Base-by-base conservation (phyloP, 176 grass and related monocot genomes). In the Rhynchospora pubera region DNA sequence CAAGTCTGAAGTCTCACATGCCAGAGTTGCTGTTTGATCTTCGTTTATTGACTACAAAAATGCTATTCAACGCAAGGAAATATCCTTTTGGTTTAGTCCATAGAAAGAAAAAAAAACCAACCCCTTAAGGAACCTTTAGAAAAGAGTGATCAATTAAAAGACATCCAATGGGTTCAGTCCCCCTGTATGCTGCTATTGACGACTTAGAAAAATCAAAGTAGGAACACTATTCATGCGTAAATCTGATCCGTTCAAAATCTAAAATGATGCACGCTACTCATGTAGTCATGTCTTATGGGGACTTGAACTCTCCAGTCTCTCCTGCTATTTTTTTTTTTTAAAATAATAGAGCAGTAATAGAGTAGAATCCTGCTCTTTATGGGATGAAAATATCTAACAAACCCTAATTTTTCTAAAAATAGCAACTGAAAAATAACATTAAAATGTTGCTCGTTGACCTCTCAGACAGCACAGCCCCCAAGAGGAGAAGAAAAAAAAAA, bases 21-120 rank as follows among this genome's bases (percentile, higher is more conserved):
- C 50, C 6, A 32, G 50, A 9, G 6, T 56, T 46, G 45, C 42
- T 47, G 42, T 47, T 43, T 46, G 22, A 70, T 70, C 42, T 47
- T 70, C 34, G 16, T 70, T 51, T 32, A 9, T 77, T 21, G 13
- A 77, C 72, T 56, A 77, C 0, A 28, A 13, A 8, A 76, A 30
- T 55, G 16, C 72, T 55, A 76, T 30, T 76, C 22, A 30, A 52
- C 47, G 53, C 53, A 75, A 75, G 71, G 44, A 68, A 69, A 69
- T 74, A 74, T 45, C 45, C 9, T 24, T 51, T 74, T 74, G 69
- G 4, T 28, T 47, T 46, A 21, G 53, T 12, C 71, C 6, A 12
- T 9, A 75, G 3, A 14, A 48, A n/a, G n/a, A n/a, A 74, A 6
- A 51, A 51, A 1, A 48, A 22, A 13, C 69, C 26, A 28, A 28